These are phyloP conservation scores for Artemisia annua DNA, from an alignment of 129 eudicot genomes.

Conservation along the genomic window DNA sequence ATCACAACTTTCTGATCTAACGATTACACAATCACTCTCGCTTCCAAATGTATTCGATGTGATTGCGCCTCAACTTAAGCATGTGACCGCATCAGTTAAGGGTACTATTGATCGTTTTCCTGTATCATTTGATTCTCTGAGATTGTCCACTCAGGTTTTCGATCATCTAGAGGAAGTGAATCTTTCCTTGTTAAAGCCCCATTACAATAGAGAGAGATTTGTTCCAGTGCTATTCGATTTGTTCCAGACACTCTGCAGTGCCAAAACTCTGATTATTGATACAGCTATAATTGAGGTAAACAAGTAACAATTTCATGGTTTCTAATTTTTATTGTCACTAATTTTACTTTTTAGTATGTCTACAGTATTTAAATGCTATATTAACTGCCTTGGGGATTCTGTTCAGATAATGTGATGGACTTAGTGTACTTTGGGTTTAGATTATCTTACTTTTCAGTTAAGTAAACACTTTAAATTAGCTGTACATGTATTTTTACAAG, in stretches of 20 bases:
- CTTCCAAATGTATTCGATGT: not conserved
- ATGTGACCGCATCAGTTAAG: not conserved
- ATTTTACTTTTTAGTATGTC: no score
- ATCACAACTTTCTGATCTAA: not conserved
- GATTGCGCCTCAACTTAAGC: not conserved
- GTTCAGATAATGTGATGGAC: no score
- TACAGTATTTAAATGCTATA: no score
- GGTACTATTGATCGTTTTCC: not conserved
- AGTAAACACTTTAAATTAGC: no score
- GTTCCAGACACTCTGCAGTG: not conserved
- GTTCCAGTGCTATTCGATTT: not conserved
- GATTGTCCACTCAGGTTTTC: not conserved
- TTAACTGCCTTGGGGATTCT: no score
- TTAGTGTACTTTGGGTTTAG: no score
- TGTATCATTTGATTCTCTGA: not conserved
- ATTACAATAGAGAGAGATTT: not conserved
- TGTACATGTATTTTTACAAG: no score
- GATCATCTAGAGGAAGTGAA: conserved; percentile 17
- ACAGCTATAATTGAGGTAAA: not conserved
- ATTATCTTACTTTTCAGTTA: no score
- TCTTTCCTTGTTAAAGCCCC: not conserved
- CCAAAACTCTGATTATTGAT: conserved; percentile 1
- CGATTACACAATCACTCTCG: not conserved
- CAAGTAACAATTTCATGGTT: not conserved
- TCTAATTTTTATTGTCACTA: no score